These are phyloP conservation scores for Bruguiera hainesii DNA, from an alignment of 441 rosid genomes.

Conservation along the genomic window DNA sequence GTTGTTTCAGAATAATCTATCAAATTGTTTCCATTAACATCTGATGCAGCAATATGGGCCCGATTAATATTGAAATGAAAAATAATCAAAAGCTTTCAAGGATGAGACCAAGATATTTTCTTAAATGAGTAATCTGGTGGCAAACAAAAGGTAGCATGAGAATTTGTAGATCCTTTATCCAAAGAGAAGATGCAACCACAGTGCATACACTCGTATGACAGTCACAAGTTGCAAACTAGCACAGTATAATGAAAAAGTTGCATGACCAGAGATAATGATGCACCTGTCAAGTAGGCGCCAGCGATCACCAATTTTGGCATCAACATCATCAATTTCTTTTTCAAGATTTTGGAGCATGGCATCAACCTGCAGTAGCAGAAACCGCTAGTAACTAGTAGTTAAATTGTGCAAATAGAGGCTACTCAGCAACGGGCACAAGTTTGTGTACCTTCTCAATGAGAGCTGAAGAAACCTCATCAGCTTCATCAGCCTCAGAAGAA, in stretches of 20 bases:
- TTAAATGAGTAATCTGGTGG: not conserved
- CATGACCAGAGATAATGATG: constrained; percentile 8
- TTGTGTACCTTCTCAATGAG: constrained; percentile 60
- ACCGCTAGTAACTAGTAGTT: constrained; percentile 18
- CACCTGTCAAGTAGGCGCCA: constrained; percentile 87
- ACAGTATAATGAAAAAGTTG: not conserved
- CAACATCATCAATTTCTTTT: constrained; percentile 86
- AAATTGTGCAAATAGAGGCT: not conserved
- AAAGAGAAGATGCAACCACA: not conserved
- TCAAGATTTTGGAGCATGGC: constrained; percentile 84
- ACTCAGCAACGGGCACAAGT: not conserved
- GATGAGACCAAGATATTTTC: not conserved
- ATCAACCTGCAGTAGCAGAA: constrained; percentile 50
- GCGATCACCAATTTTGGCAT: constrained; percentile 71
- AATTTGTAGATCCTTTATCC: not conserved
- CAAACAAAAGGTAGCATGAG: too few relatives aligned
- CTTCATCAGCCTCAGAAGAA: constrained; percentile 41
- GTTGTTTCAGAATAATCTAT: too few relatives aligned
- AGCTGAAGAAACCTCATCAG: constrained; percentile 68
- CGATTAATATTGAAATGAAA: too few relatives aligned
- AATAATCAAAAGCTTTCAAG: too few relatives aligned
- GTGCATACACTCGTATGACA: not conserved
- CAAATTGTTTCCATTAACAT: too few relatives aligned
- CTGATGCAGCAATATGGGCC: too few relatives aligned
- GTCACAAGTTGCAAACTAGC: not conserved